A percentile compares a stretch with the other conserved stretches of the same genome.
Conservation (phyloP, 2,329 filamentous ascomycete genomes). For the Diaporthe destruens region DNA sequence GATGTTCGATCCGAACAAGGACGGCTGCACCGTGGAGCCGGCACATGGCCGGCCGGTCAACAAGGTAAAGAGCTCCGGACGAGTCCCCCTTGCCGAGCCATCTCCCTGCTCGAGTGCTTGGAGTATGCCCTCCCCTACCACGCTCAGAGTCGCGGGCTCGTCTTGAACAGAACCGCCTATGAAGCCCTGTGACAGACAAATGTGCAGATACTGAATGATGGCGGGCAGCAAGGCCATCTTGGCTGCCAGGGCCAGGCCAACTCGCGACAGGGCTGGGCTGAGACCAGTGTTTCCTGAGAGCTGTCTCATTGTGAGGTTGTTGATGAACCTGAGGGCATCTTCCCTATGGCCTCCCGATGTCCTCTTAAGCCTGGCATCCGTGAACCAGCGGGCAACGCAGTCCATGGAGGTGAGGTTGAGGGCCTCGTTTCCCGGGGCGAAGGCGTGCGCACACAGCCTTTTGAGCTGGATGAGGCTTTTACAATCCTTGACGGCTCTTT, state of each 20-base stretch:
- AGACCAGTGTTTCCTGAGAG: slow-evolving; percentile 43
- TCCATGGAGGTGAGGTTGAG: slow-evolving; percentile 17
- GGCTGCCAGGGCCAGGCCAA: slow-evolving; percentile 43
- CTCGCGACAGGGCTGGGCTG: slow-evolving; percentile 37
- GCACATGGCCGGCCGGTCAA: slow-evolving; percentile 41
- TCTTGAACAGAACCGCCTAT: background rate
- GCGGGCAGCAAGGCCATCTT: slow-evolving; percentile 37
- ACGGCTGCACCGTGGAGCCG: slow-evolving; percentile 7
- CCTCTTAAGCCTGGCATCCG: background rate
- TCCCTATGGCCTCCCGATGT: background rate
- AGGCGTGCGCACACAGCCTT: slow-evolving; percentile 45
- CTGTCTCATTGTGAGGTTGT: slow-evolving; percentile 55
- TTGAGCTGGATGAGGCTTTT: slow-evolving; percentile 44
- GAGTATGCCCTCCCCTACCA: slow-evolving; percentile 20
- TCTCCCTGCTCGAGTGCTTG: slow-evolving; percentile 32
- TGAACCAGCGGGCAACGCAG: slow-evolving; percentile 16
- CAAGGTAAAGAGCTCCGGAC: slow-evolving; percentile 43
- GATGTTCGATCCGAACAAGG: slow-evolving; percentile 36
- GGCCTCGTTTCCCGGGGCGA: background rate
- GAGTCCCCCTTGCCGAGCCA: slow-evolving; percentile 27
- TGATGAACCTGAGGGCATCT: slow-evolving; percentile 53
- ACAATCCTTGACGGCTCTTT: slow-evolving; percentile 36
- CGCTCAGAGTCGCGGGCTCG: background rate
- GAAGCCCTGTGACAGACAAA: slow-evolving; percentile 36
- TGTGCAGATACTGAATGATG: slow-evolving; percentile 43